A percentile compares a stretch with the other conserved stretches of the same genome.
phyloP scores from a whole-genome alignment of 345 rosid genomes.

The Euphorbia tirucalli region DNA sequence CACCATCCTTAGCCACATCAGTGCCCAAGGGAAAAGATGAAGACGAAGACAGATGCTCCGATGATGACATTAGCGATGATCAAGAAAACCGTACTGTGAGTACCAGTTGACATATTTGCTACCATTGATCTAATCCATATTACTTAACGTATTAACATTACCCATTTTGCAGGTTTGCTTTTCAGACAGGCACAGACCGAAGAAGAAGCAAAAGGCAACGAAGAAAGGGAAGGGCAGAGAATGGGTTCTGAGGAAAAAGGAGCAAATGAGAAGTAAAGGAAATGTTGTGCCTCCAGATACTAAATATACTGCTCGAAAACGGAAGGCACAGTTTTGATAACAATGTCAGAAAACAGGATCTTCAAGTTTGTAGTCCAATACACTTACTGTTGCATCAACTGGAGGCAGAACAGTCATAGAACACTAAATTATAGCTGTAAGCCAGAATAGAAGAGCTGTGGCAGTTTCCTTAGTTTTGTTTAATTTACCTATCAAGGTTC shows the following conservation, averaged over 20 bases:
- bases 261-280: conserved; percentile 83
- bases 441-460: background rate
- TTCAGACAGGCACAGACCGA: conserved; percentile 74
- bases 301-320: conserved; percentile 76
- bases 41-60: conserved; percentile 60
- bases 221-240: conserved; percentile 70
- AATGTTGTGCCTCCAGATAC: conserved; percentile 69
- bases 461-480: background rate
- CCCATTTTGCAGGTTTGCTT: conserved; percentile 44
- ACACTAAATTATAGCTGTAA: background rate
- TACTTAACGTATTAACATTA: background rate
- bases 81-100: conserved; percentile 63
- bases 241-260: conserved; percentile 84
- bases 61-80: conserved; percentile 56
- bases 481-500: background rate
- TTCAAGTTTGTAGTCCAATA: background rate
- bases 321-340: conserved; percentile 66
- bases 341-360: background rate
- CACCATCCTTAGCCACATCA: conserved; percentile 48
- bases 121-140: background rate
- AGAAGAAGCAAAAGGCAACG: conserved; percentile 64
- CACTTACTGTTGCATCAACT: background rate
- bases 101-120: background rate
- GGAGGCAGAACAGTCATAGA: background rate
- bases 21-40: conserved; percentile 49